Percentiles rank a stretch among this genome's conserved stretches.
phyloP scores from a whole-genome alignment of 345 rosid genomes.

The Aethionema arabicum region DNA sequence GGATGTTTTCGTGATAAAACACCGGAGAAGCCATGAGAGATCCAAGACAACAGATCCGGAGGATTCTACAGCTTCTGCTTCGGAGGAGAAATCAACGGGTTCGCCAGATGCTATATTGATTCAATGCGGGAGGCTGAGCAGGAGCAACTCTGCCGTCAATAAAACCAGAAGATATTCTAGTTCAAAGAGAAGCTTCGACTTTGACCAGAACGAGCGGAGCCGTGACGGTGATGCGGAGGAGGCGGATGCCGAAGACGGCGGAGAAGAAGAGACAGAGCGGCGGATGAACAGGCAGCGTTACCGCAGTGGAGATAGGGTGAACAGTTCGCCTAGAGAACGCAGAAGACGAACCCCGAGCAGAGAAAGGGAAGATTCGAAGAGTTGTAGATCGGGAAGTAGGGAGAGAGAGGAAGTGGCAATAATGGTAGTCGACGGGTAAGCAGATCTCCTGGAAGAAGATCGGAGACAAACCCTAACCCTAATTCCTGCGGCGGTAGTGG shows the following conservation, averaged over 20 bases:
- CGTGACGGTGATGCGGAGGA: slow-evolving; percentile 28
- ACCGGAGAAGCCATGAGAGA: slow-evolving; percentile 72
- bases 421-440: slow-evolving; percentile 66
- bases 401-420: slow-evolving; percentile 46
- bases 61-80: slow-evolving; percentile 23
- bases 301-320: slow-evolving; percentile 43
- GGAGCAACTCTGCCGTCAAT: slow-evolving; percentile 63
- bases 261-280: slow-evolving; percentile 41
- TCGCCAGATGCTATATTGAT: slow-evolving; percentile 72
- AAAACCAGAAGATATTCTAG: slow-evolving; percentile 65
- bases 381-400: slow-evolving; percentile 55
- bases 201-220: slow-evolving; percentile 44
- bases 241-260: slow-evolving; percentile 37
- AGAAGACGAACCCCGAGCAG: slow-evolving; percentile 95
- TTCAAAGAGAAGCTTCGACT: slow-evolving; percentile 89
- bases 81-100: slow-evolving; percentile 32
- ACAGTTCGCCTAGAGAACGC: slow-evolving; percentile 45
- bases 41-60: slow-evolving; percentile 42
- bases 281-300: slow-evolving; percentile 55
- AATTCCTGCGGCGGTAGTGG: slow-evolving; percentile 22
- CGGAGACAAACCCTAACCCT: slow-evolving; percentile 44
- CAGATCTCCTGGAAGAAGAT: slow-evolving; percentile 80
- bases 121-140: slow-evolving; percentile 90
- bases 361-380: slow-evolving; percentile 65
- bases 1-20: slow-evolving; percentile 79